phyloP scores from a whole-genome alignment of 2,329 filamentous ascomycete genomes.

The Cladophialophora psammophila region DNA sequence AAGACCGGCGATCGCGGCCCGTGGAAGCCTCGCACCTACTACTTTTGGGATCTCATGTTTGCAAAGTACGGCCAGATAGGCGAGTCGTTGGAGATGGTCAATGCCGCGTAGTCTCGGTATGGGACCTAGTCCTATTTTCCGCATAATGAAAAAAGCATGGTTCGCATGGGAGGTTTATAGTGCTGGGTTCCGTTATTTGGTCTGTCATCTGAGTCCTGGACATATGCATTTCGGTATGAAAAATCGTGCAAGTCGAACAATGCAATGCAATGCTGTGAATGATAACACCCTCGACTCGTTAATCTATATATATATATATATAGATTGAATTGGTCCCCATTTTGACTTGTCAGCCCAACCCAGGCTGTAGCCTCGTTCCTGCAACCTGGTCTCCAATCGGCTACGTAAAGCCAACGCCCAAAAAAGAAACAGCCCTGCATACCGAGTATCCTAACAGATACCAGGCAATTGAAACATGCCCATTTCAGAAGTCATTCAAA shows the following conservation, averaged over 20 bases:
- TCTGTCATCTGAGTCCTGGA: too few species aligned
- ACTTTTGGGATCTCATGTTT: slow-evolving; percentile 43
- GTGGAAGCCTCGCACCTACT: slow-evolving; percentile 49
- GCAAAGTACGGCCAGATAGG: background rate
- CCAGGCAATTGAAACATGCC: background rate
- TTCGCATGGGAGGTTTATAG: too few species aligned
- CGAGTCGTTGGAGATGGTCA: slow-evolving; percentile 5
- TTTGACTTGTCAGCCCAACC: too few species aligned
- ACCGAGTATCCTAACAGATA: background rate
- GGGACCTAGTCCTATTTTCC: background rate
- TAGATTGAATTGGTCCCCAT: too few species aligned
- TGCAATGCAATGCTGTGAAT: too few species aligned
- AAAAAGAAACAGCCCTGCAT: background rate
- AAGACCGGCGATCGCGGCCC: slow-evolving; percentile 48
- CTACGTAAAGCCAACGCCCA: background rate
- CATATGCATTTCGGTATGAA: too few species aligned
- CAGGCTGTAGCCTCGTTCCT: too few species aligned
- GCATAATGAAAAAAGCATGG: background rate
- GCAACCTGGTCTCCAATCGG: background rate
- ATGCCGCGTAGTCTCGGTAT: background rate
- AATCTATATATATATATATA: too few species aligned
- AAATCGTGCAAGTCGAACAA: too few species aligned
- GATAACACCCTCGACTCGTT: too few species aligned
- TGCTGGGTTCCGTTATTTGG: too few species aligned
- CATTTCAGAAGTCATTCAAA: background rate